A percentile compares a stretch with the other conserved stretches of the same genome.
Evolutionary conservation across 2,329 filamentous ascomycete genomes (phyloP).

Genomic region (Fusarium sp.): DNA sequence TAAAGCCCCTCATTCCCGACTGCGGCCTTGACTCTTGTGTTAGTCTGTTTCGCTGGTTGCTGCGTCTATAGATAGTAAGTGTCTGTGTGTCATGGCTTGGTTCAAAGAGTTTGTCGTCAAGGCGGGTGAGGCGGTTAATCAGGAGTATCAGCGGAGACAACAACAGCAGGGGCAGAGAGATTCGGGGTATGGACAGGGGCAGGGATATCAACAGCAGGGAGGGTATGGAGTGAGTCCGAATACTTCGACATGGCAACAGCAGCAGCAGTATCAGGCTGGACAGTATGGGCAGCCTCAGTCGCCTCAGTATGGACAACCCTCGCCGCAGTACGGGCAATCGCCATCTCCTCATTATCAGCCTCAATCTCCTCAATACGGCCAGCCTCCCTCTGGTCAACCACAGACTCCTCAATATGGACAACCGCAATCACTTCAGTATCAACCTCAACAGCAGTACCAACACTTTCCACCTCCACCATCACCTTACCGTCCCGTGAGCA

Average conservation of each 20-base stretch:
- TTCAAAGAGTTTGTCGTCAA: slow-evolving; percentile 44
- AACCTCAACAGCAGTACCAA: slow-evolving; percentile 11
- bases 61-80: neutral
- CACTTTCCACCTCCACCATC: slow-evolving; percentile 18
- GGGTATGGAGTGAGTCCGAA: neutral
- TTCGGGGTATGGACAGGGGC: slow-evolving; percentile 8
- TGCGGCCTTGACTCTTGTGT: neutral
- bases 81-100: slow-evolving; percentile 40
- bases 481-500: slow-evolving; percentile 2
- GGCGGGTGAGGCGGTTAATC: slow-evolving; percentile 44
- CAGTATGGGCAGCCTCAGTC: slow-evolving; percentile 22
- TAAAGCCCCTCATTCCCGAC: neutral
- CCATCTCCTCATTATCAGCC: neutral
- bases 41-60: neutral
- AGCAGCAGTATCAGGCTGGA: neutral
- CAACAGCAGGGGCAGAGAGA: slow-evolving; percentile 12
- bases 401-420: slow-evolving; percentile 17
- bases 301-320: slow-evolving; percentile 11
- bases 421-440: slow-evolving; percentile 6
- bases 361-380: neutral
- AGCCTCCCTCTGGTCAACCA: neutral
- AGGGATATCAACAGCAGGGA: slow-evolving; percentile 17
- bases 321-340: slow-evolving; percentile 10
- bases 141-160: slow-evolving; percentile 41
- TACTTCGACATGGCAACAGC: neutral